Evolutionary conservation across 1,284 basidiomycete species (phyloP), one percentile per base, ranked within the genome.

Genomic region (Phlebopus sp.): DNA sequence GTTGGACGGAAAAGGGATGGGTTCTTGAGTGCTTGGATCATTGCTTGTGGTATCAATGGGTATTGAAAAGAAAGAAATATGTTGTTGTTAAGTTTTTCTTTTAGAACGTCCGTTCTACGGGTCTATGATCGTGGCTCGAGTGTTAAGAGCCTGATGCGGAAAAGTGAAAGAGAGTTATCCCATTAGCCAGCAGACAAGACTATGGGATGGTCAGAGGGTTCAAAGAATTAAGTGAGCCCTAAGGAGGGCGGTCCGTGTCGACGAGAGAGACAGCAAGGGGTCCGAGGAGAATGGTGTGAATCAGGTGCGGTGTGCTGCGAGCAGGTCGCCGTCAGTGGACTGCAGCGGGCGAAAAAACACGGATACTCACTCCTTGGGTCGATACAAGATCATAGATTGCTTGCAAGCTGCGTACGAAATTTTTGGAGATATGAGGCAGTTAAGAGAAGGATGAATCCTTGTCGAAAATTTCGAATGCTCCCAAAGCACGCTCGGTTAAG

Each of bases 221-320:
- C 19, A 37, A 32, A 9, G 18, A 44, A 14, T 49, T 36, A 40
- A 47, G 42, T 32, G 42, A 62, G 67, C 64, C 68, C 78, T 83
- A 89, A 79, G 87, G 86, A 64, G 86, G 86, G 55, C 82, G 74
- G 76, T 90, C 85, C 53, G 78, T 80, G 77, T 81, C 81, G 63
- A 83, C 69, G 58, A 82, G 74, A 64, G 72, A 67, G 71, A 72
- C 74, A 53, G 68, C 77, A 73, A 80, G 76, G 57, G 82, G 84
- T 64, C 72, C 75, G 68, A 82, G 77, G 72, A 76, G 76, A 77
- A 81, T 75, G 67, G 68, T 75, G 56, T 72, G 72, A 64, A 74
- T 75, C 64, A 54, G 59, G 50, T 75, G 74, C 64, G 71, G 69
- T 70, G 66, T 73, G 63, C 70, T 70, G 53, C 17, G n/a, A 48